Conservation (phyloP, 1,284 basidiomycete species). For the Leccinum laetum region DNA sequence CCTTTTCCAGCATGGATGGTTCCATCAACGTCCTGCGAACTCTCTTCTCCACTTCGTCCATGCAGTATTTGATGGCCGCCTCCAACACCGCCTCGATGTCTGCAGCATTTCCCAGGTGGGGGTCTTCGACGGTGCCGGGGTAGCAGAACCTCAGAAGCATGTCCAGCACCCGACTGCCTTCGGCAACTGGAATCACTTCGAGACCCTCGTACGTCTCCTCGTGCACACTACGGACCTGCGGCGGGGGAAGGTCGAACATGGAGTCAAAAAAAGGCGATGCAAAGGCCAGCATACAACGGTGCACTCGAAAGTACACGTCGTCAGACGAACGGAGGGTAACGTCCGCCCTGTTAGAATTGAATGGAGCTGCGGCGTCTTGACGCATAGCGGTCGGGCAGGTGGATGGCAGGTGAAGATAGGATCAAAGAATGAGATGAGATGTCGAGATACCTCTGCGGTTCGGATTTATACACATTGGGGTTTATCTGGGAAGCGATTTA, state of each 20-base stretch:
- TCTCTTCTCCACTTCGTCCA: constrained; percentile 31
- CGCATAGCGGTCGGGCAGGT: constrained; percentile 15
- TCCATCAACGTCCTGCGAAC: constrained; percentile 24
- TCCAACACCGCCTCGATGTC: constrained; percentile 28
- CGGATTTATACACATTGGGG: constrained; percentile 14
- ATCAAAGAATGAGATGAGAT: not conserved
- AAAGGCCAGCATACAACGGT: constrained; percentile 34
- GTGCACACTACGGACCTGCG: constrained; percentile 7
- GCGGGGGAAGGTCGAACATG: constrained; percentile 37
- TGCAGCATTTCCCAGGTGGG: constrained; percentile 12
- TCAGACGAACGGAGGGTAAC: constrained; percentile 38
- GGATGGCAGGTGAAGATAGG: constrained; percentile 2
- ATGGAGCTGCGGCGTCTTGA: constrained; percentile 25
- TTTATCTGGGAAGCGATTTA: constrained; percentile 1
- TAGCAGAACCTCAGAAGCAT: constrained; percentile 40
- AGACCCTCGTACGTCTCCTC: constrained; percentile 20
- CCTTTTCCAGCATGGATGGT: constrained; percentile 23
- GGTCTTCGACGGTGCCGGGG: constrained; percentile 27
- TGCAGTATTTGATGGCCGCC: constrained; percentile 39
- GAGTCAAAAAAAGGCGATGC: constrained; percentile 38
- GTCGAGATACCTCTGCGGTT: not conserved
- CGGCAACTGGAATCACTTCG: constrained; percentile 35
- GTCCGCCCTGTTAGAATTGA: constrained; percentile 33
- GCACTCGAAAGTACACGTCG: constrained; percentile 35
- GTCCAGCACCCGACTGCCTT: constrained; percentile 33